Evolutionary conservation across 139 green algal genomes (phyloP).

Genomic region (Micractinium sp.): DNA sequence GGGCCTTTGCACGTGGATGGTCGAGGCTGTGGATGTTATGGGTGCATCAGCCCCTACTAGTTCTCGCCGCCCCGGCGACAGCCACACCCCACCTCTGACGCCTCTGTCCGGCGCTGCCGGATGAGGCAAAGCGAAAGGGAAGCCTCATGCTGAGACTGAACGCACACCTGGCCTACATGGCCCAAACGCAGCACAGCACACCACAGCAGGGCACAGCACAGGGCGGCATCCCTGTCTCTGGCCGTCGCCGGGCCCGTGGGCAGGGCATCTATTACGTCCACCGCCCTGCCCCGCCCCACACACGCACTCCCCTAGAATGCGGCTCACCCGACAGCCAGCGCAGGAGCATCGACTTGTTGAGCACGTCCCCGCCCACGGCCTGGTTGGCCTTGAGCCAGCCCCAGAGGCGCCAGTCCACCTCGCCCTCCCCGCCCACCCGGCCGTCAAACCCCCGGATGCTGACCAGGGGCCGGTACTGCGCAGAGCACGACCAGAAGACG

Average conservation of each 20-base stretch:
- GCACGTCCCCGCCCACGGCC: background rate
- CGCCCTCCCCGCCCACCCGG: background rate
- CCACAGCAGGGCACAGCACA: too few relatives aligned
- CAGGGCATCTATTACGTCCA: background rate
- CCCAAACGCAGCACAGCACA: too few relatives aligned
- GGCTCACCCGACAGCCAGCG: slow-evolving; percentile 12
- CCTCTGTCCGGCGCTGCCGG: too few relatives aligned
- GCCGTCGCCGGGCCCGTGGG: too few relatives aligned
- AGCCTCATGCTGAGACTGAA: too few relatives aligned
- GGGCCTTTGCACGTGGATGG: too few relatives aligned
- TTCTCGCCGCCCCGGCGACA: too few relatives aligned
- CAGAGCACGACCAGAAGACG: background rate
- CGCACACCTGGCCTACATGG: too few relatives aligned
- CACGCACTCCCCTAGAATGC: background rate
- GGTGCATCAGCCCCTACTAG: too few relatives aligned
- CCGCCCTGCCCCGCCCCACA: background rate
- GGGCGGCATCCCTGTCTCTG: too few relatives aligned
- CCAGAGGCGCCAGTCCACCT: slow-evolving; percentile 3
- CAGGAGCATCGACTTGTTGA: background rate
- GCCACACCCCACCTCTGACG: too few relatives aligned
- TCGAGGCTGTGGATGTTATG: background rate
- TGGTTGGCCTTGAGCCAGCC: background rate
- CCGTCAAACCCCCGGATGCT: slow-evolving; percentile 1
- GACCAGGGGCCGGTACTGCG: background rate
- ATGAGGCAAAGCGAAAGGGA: too few relatives aligned